Evolutionary conservation across 1,284 basidiomycete genomes (phyloP).

Genomic region (Cutaneotrichosporon sp.): DNA sequence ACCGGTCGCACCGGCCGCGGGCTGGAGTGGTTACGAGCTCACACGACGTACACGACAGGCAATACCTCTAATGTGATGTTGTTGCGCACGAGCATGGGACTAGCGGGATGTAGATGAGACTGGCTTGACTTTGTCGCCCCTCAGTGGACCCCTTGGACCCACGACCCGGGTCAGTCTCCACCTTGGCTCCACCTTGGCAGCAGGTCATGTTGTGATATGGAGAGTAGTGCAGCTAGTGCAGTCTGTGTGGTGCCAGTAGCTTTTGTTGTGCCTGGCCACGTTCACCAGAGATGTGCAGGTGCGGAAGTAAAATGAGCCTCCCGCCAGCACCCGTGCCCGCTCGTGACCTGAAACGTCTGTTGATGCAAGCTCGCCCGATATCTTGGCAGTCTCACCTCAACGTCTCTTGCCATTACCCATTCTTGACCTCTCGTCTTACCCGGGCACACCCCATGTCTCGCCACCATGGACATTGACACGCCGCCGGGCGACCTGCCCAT

Average conservation of each 20-base stretch:
- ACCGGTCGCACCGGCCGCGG: no score
- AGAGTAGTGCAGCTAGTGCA: no score
- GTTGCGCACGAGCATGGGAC: background rate
- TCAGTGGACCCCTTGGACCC: no score
- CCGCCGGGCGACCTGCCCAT: constrained; percentile 2
- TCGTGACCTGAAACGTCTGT: no score
- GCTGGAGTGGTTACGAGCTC: background rate
- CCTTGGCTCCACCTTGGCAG: no score
- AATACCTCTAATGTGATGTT: background rate
- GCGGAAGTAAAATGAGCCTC: constrained; percentile 1
- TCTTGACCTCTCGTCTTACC: background rate
- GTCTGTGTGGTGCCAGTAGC: no score
- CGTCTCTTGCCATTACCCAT: background rate
- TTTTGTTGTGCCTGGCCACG: background rate
- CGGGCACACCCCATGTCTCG: background rate
- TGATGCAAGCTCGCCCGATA: no score
- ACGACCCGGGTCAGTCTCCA: no score
- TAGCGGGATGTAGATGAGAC: background rate
- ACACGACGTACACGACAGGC: background rate
- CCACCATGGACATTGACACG: constrained; percentile 11
- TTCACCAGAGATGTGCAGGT: background rate
- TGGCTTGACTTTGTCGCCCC: no score
- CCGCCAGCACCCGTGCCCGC: background rate
- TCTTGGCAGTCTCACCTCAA: background rate
- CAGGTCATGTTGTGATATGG: no score